Conservation (phyloP, 2,329 filamentous ascomycete species). For the Ophiostoma ips region DNA sequence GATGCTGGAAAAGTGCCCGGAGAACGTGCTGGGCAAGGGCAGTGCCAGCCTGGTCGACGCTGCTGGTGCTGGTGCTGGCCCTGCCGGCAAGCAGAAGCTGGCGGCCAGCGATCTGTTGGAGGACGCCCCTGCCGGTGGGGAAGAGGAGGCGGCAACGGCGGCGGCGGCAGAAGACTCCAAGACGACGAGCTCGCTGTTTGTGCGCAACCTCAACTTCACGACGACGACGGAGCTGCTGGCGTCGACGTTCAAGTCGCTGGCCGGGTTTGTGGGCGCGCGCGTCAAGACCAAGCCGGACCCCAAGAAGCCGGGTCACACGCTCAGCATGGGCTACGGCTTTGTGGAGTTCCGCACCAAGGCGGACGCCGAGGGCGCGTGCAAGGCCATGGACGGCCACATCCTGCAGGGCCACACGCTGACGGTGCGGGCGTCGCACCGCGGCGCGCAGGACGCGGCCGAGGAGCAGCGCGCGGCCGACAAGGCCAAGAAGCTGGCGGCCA, state of each 20-base stretch:
- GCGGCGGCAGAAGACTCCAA: neutral
- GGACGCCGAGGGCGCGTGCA: slow-evolving; percentile 65
- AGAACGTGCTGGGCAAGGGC: slow-evolving; percentile 50
- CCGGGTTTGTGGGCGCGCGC: slow-evolving; percentile 76
- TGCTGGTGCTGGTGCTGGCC: slow-evolving; percentile 21
- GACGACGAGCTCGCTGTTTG: slow-evolving; percentile 72
- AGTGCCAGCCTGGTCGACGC: neutral
- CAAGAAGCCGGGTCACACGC: slow-evolving; percentile 73
- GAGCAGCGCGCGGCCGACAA: slow-evolving; percentile 71
- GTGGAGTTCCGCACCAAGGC: slow-evolving; percentile 70
- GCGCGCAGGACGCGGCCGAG: slow-evolving; percentile 65
- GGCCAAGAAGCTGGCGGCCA: slow-evolving; percentile 62
- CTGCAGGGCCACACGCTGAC: slow-evolving; percentile 79
- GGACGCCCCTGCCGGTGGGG: neutral
- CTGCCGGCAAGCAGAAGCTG: slow-evolving; percentile 9
- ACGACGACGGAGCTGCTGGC: slow-evolving; percentile 67
- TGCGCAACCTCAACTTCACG: slow-evolving; percentile 85
- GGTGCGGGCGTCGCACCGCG: slow-evolving; percentile 78
- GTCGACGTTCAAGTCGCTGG: slow-evolving; percentile 64
- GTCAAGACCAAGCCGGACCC: slow-evolving; percentile 90
- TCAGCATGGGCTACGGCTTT: slow-evolving; percentile 98
- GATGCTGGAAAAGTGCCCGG: slow-evolving; percentile 87
- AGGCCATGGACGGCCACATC: slow-evolving; percentile 75
- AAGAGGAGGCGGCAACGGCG: neutral
- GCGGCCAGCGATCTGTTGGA: slow-evolving; percentile 9